Base-by-base conservation (phyloP, 225 moss, liverwort and hornwort species). In the Pseudoscleropodium purum region DNA sequence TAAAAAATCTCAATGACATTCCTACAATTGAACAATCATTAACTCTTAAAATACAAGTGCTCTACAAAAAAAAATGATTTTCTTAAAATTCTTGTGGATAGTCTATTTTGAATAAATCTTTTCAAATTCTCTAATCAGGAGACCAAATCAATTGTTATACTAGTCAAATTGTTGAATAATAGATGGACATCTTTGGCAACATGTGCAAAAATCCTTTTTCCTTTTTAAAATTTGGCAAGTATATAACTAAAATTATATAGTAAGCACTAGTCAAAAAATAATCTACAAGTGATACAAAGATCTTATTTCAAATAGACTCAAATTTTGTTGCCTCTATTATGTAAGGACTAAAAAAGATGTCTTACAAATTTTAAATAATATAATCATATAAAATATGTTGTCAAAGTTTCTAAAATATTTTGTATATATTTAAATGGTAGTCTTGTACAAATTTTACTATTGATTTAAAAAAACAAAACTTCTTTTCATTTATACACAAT, bases 131-230 rank as follows among this genome's bases (percentile, higher is more conserved):
- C 0, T 13, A 2, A 29, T 62, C 0, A 3, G 2, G 11, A 67
- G 67, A 36, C 67, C 11, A 67, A 66, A 36, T 67, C 5, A 67
- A 36, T 11, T 67, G 67, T 67, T 67, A 20, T 36, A 3, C 4
- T 18, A 1, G 2, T 18, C 34, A 9, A 16, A 31, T 34, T 65
- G 5, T 34, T 9, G 54, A 54, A 1, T 9, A 18, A 65, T 33
- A 31, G 16, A 2, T 2, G 1, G 5, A 2, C 9, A 17, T 3
- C 11, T 21, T 37, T 11, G 11, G 2, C 6, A 67, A 36, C 4
- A 20, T 37, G 11, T 21, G 4, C 20, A 67, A 67, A 36, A 37
- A 36, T 36, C 10, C 66, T 66, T 36, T 54, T 17, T 2, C 5
- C 19, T 66, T 66, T 66, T 18, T 36, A n/a, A 66, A 66, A 36